These are phyloP conservation scores for Raffaelea ambrosiae DNA, from an alignment of 2,329 filamentous ascomycete species.

Conservation along the genomic window DNA sequence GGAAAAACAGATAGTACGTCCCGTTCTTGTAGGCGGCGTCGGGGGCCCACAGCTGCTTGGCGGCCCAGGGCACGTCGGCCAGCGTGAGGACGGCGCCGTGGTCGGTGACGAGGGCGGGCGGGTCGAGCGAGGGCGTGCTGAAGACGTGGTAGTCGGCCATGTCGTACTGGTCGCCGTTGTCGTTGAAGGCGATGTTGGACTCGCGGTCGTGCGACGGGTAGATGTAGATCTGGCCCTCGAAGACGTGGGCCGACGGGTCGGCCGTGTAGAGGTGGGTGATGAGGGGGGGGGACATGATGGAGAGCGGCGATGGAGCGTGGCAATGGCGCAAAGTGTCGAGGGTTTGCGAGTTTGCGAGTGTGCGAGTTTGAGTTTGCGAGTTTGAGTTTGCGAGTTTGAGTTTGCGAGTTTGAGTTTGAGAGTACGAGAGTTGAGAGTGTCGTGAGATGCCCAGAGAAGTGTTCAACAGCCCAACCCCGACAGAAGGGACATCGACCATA, in stretches of 20 bases:
- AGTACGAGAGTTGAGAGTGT: no score
- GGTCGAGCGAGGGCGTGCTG: constrained; percentile 42
- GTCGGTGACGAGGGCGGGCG: constrained; percentile 55
- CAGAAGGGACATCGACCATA: no score
- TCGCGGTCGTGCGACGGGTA: constrained; percentile 76
- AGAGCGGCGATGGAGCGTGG: background rate
- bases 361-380: no score
- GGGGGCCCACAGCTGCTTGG: constrained; percentile 73
- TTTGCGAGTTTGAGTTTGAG: no score
- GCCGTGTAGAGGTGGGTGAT: constrained; percentile 72
- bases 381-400: no score
- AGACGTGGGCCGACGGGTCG: constrained; percentile 73
- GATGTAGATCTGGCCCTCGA: constrained; percentile 66
- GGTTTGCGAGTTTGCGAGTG: no score
- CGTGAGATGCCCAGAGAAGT: no score
- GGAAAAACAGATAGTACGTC: constrained; percentile 69
- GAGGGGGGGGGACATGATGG: constrained; percentile 44
- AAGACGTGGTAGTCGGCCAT: constrained; percentile 81
- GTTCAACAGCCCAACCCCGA: no score
- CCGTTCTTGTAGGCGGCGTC: constrained; percentile 61
- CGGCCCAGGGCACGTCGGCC: constrained; percentile 65
- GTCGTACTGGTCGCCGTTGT: constrained; percentile 80
- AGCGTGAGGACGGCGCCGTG: constrained; percentile 61
- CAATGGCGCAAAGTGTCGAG: no score
- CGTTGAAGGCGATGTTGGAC: constrained; percentile 66